Conservation (phyloP, 2,329 filamentous ascomycete genomes). For the Calonectria hawksworthii region DNA sequence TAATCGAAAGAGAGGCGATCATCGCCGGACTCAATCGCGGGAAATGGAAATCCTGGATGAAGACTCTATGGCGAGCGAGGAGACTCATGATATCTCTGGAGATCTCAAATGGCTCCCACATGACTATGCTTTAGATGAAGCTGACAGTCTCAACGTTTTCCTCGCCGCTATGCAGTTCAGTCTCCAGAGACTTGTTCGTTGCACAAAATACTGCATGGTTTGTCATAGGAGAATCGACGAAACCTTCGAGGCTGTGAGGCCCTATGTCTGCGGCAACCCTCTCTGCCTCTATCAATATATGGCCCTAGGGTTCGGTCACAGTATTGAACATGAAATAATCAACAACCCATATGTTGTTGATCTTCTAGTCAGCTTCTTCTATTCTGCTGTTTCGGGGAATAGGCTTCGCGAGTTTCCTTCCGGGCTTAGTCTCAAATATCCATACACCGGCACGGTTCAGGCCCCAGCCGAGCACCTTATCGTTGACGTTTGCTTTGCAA, state of each 20-base stretch:
- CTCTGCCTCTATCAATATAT: conserved; percentile 93
- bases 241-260: conserved; percentile 79
- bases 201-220: conserved; percentile 88
- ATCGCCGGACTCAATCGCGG: not conserved
- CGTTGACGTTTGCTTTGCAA: conserved; percentile 33
- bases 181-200: conserved; percentile 82
- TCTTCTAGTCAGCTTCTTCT: conserved; percentile 86
- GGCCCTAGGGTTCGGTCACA: conserved; percentile 86
- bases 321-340: conserved; percentile 86
- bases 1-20: conserved; percentile 22
- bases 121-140: conserved; percentile 50
- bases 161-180: conserved; percentile 80
- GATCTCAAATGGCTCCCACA: conserved; percentile 37
- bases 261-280: conserved; percentile 81
- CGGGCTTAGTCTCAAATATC: conserved; percentile 56
- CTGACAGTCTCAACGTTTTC: conserved; percentile 62
- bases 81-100: not conserved
- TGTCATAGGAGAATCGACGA: conserved; percentile 79
- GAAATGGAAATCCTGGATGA: not conserved
- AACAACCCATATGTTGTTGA: conserved; percentile 87
- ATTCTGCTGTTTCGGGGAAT: conserved; percentile 64
- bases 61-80: not conserved
- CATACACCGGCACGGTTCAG: conserved; percentile 29
- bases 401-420: conserved; percentile 60
- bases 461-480: conserved; percentile 1